A percentile compares a stretch with the other conserved stretches of the same genome.
Evolutionary conservation across 2,329 filamentous ascomycete species (phyloP).

Genomic region (Trichoderma gracile): DNA sequence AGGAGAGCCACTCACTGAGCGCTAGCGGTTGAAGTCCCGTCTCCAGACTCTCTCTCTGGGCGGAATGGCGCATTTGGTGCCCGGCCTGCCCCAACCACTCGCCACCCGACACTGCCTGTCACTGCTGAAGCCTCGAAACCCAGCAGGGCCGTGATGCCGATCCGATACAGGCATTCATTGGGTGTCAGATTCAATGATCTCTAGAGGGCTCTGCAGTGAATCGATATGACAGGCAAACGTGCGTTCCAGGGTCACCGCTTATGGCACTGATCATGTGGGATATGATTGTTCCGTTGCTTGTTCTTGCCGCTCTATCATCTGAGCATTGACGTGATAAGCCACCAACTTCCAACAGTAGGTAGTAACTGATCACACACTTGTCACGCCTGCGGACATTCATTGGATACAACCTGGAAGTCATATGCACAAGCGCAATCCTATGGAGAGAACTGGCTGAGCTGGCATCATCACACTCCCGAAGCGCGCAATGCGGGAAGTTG

Average conservation of each 20-base stretch:
- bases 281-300: too few species aligned
- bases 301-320: background rate
- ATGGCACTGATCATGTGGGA: too few species aligned
- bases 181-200: too few species aligned
- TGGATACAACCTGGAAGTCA: background rate
- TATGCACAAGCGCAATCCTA: background rate
- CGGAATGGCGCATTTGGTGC: conserved; percentile 22
- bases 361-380: background rate
- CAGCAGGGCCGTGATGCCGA: background rate
- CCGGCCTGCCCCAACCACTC: conserved; percentile 27
- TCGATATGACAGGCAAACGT: too few species aligned
- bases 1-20: too few species aligned
- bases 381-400: background rate
- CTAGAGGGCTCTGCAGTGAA: too few species aligned
- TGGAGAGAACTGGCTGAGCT: background rate
- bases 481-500: background rate
- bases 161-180: background rate
- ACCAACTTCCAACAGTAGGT: background rate
- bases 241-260: too few species aligned
- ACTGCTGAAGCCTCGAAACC: background rate
- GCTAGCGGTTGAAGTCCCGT: too few species aligned
- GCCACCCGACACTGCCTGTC: background rate
- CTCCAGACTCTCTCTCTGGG: background rate
- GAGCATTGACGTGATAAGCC: too few species aligned
- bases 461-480: background rate